These are phyloP conservation scores for Panicum hallii DNA, from an alignment of 202 grass and related monocot genomes.

Conservation along the genomic window DNA sequence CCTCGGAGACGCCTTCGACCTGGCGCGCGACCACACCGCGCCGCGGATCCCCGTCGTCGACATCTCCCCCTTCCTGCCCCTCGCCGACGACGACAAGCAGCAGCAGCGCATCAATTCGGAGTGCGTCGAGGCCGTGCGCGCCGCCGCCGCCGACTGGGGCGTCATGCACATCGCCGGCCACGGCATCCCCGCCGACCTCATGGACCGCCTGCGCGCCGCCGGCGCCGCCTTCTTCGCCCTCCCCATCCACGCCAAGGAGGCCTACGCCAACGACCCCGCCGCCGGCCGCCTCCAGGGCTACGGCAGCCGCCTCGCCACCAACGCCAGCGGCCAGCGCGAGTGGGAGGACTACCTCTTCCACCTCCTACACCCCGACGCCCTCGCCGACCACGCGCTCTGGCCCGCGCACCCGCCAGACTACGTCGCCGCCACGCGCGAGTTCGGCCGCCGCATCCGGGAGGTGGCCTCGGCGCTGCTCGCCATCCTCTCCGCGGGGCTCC, in stretches of 20 bases:
- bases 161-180: slow-evolving; percentile 88
- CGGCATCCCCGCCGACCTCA: slow-evolving; percentile 56
- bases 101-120: not conserved
- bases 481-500: slow-evolving; percentile 72
- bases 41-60: slow-evolving; percentile 74
- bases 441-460: slow-evolving; percentile 43
- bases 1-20: slow-evolving; percentile 80
- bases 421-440: slow-evolving; percentile 53
- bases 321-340: slow-evolving; percentile 65
- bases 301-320: slow-evolving; percentile 74
- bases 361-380: slow-evolving; percentile 62
- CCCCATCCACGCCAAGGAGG: slow-evolving; percentile 71
- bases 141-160: slow-evolving; percentile 60
- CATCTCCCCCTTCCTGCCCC: slow-evolving; percentile 34
- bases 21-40: slow-evolving; percentile 6
- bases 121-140: slow-evolving; percentile 51
- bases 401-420: slow-evolving; percentile 65
- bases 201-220: slow-evolving; percentile 53
- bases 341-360: slow-evolving; percentile 98
- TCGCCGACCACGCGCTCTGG: slow-evolving; percentile 59
- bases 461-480: slow-evolving; percentile 64
- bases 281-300: slow-evolving; percentile 72
- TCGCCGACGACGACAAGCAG: too few relatives aligned
- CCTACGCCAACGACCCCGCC: slow-evolving; percentile 78
- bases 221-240: slow-evolving; percentile 75